Evolutionary conservation across 306 rosid genomes (phyloP).

Genomic region (Lotus japonicus): DNA sequence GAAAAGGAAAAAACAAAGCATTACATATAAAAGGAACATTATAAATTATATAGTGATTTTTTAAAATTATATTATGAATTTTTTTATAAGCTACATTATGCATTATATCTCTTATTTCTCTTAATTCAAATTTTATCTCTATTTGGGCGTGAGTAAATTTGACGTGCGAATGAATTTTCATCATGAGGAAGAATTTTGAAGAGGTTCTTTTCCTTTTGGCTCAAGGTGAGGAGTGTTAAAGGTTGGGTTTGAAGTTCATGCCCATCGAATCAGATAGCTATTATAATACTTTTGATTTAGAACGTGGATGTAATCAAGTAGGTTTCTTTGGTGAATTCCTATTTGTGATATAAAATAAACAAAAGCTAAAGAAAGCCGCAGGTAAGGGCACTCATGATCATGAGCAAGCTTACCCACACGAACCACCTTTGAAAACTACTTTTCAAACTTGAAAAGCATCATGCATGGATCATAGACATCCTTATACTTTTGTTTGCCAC

Average conservation of each 20-base stretch:
- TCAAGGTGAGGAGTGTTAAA: slow-evolving; percentile 33
- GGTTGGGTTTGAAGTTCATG: slow-evolving; percentile 36
- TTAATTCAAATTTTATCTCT: too few species aligned
- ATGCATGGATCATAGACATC: slow-evolving; percentile 5
- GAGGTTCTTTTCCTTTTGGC: slow-evolving; percentile 13
- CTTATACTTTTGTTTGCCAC: too few species aligned
- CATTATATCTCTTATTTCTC: too few species aligned
- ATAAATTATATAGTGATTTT: too few species aligned
- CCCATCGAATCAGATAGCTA: slow-evolving; percentile 27
- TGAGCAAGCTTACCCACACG: slow-evolving; percentile 44
- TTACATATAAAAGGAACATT: too few species aligned
- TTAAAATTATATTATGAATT: too few species aligned
- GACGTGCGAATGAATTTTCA: background rate
- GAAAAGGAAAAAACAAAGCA: too few species aligned
- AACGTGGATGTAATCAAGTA: slow-evolving; percentile 25
- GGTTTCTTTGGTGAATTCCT: slow-evolving; percentile 34
- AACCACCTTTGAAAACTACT: slow-evolving; percentile 38
- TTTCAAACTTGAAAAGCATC: slow-evolving; percentile 30
- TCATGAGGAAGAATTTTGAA: background rate
- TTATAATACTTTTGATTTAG: slow-evolving; percentile 15
- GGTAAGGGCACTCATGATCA: slow-evolving; percentile 34
- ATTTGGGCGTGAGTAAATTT: too few species aligned
- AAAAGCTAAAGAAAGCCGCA: slow-evolving; percentile 46
- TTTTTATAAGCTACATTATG: too few species aligned
- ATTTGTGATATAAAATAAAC: slow-evolving; percentile 23